Conservation (phyloP, 768 basidiomycete genomes). For the Pulveroboletus sp. region DNA sequence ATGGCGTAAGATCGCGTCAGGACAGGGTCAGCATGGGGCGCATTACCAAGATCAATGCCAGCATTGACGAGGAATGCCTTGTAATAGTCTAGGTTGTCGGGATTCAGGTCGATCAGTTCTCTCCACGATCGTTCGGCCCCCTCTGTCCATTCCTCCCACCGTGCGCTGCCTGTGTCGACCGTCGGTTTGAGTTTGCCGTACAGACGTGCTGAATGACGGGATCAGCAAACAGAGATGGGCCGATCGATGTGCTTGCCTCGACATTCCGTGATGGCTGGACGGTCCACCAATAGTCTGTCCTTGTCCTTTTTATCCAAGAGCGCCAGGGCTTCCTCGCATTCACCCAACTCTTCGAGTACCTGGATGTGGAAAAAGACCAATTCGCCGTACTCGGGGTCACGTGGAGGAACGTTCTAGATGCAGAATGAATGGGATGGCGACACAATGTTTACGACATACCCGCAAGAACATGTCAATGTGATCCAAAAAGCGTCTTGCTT, state of each 20-base stretch:
- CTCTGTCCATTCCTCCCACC: conserved; percentile 39
- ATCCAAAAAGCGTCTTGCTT: conserved; percentile 71
- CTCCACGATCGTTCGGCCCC: conserved; percentile 84
- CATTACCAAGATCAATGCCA: conserved; percentile 63
- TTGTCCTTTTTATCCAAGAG: conserved; percentile 65
- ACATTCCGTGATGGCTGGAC: conserved; percentile 61
- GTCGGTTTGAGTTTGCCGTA: conserved; percentile 51
- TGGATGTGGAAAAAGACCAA: conserved; percentile 73
- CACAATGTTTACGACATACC: conserved; percentile 35
- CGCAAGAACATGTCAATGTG: conserved; percentile 71
- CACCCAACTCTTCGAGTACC: conserved; percentile 70
- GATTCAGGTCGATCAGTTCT: conserved; percentile 78
- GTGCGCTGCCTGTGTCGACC: conserved; percentile 6
- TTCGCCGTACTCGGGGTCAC: conserved; percentile 85
- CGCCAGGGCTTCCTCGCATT: conserved; percentile 55
- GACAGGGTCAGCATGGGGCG: conserved; percentile 2
- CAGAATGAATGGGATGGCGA: conserved; percentile 6
- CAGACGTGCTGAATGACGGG: conserved; percentile 59
- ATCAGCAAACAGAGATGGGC: conserved; percentile 1
- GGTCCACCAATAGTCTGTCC: conserved; percentile 66
- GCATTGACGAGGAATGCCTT: conserved; percentile 64
- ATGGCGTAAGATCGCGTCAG: conserved; percentile 12
- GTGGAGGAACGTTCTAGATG: conserved; percentile 65
- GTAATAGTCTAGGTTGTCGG: conserved; percentile 83
- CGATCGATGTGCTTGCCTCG: conserved; percentile 46